A percentile compares a stretch with the other conserved stretches of the same genome.
phyloP scores from a whole-genome alignment of 306 rosid species.

The Gastrolobium bilobum region DNA sequence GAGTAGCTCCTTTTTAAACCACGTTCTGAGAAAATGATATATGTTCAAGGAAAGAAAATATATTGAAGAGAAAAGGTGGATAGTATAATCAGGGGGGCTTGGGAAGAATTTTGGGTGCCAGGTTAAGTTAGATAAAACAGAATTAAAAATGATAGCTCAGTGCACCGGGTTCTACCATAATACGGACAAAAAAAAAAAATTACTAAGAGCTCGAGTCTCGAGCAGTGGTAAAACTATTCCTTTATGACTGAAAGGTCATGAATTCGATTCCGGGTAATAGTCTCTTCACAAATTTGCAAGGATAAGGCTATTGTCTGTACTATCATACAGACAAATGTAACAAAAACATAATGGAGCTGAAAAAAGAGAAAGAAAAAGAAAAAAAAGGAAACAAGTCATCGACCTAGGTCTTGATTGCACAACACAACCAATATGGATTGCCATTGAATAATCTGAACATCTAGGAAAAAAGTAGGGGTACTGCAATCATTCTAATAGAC shows the following conservation, averaged over 20 bases:
- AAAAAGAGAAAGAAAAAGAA: not conserved
- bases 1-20: too few species aligned
- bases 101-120: not conserved
- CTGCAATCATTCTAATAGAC: not conserved
- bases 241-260: too few species aligned
- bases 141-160: not conserved
- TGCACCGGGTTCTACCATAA: not conserved
- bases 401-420: constrained; percentile 24
- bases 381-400: not conserved
- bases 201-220: too few species aligned
- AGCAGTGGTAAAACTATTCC: too few species aligned
- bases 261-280: too few species aligned
- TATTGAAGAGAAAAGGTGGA: constrained; percentile 1
- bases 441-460: constrained; percentile 6
- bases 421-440: not conserved
- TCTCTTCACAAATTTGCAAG: too few species aligned
- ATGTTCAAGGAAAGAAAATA: constrained; percentile 7
- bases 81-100: not conserved
- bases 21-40: constrained; percentile 1
- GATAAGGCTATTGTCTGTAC: too few species aligned
- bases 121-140: constrained; percentile 19
- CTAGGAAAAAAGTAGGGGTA: not conserved
- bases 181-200: not conserved
- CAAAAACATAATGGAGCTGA: not conserved
- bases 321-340: not conserved